Conservation (phyloP, 306 rosid species). For the Castanea crenata region DNA sequence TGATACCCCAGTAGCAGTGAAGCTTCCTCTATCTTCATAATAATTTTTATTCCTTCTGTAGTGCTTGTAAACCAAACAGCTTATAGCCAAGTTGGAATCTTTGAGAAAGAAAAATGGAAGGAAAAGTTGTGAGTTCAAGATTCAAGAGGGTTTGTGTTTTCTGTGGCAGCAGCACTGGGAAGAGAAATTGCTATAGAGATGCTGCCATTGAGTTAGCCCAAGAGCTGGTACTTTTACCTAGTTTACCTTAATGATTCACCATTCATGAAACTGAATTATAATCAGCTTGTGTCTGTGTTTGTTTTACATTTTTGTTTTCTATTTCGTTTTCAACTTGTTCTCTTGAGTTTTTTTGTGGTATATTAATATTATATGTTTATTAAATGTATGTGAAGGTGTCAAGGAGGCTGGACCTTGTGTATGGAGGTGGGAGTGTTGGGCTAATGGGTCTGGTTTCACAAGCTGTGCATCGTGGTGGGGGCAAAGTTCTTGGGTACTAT, state of each 20-base stretch:
- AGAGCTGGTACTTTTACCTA: slow-evolving; percentile 40
- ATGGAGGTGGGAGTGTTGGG: slow-evolving; percentile 70
- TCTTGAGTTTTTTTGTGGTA: too few species aligned
- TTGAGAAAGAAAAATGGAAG: slow-evolving; percentile 34
- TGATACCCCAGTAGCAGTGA: not conserved
- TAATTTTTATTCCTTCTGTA: not conserved
- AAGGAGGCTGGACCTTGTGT: slow-evolving; percentile 51
- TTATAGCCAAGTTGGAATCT: not conserved
- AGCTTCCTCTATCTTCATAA: not conserved
- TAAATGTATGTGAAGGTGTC: slow-evolving; percentile 36
- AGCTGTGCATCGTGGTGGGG: slow-evolving; percentile 59
- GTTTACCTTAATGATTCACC: not conserved
- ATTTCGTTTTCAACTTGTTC: not conserved
- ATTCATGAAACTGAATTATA: not conserved
- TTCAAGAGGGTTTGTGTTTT: slow-evolving; percentile 56
- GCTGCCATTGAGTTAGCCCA: slow-evolving; percentile 56
- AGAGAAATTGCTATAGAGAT: slow-evolving; percentile 42
- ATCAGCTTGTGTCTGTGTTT: not conserved
- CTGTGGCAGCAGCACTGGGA: slow-evolving; percentile 60
- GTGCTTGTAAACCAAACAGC: not conserved
- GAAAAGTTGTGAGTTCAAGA: slow-evolving; percentile 28
- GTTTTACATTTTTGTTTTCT: not conserved
- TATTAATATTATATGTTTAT: not conserved
- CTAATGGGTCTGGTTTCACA: slow-evolving; percentile 60
- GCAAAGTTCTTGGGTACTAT: slow-evolving; percentile 54